These are phyloP conservation scores for Euphrasia confusa DNA, from an alignment of 257 asterid species.

Conservation along the genomic window DNA sequence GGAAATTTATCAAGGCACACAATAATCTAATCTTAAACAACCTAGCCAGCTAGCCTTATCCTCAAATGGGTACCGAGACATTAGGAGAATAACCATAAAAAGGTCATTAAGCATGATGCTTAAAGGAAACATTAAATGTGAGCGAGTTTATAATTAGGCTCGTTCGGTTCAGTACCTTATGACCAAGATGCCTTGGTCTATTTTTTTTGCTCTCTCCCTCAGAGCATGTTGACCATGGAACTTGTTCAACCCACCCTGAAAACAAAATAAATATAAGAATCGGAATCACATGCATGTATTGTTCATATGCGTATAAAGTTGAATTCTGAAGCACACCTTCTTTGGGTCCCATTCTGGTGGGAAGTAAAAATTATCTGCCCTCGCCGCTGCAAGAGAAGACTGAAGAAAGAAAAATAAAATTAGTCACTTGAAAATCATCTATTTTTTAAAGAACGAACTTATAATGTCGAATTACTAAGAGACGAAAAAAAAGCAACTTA, in stretches of 20 bases:
- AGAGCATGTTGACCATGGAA: constrained; percentile 93
- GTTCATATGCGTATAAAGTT: not conserved
- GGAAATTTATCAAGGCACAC: not conserved
- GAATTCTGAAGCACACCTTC: constrained; percentile 46
- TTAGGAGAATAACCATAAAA: constrained; percentile 7
- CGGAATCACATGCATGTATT: constrained; percentile 15
- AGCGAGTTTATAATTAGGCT: constrained; percentile 1
- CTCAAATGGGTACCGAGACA: not conserved
- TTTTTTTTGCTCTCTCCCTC: constrained; percentile 90
- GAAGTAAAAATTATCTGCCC: constrained; percentile 95
- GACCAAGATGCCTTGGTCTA: constrained; percentile 92
- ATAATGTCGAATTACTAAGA: not conserved
- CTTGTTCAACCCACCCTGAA: constrained; percentile 90
- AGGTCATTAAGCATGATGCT: not conserved
- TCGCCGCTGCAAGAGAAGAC: constrained; percentile 97
- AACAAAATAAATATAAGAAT: constrained; percentile 19
- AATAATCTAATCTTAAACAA: not conserved
- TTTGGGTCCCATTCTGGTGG: constrained; percentile 99
- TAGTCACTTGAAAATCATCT: constrained; percentile 15
- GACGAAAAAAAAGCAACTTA: no score
- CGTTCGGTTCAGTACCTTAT: constrained; percentile 56
- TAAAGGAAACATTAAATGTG: not conserved
- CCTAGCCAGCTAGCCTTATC: not conserved
- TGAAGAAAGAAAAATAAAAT: constrained; percentile 43
- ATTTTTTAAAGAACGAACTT: constrained; percentile 6